Conservation (phyloP, 768 basidiomycete species). For the Neoboletus magnificus region DNA sequence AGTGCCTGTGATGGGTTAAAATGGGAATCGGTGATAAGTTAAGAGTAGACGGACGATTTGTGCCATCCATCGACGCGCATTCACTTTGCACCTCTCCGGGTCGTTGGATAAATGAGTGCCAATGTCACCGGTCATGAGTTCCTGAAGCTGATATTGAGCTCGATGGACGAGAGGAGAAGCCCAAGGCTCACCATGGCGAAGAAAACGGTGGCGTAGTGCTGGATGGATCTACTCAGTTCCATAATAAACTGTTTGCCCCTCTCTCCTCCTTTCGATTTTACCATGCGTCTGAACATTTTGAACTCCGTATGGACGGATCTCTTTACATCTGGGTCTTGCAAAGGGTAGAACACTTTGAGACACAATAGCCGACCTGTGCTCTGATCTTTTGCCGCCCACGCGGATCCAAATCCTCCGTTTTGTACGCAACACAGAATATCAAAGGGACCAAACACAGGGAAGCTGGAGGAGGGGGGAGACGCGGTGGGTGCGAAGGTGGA, state of each 20-base stretch:
- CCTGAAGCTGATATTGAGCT: constrained; percentile 25
- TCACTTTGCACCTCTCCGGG: constrained; percentile 19
- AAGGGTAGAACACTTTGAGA: constrained; percentile 33
- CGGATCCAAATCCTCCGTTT: constrained; percentile 17
- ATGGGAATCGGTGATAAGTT: neutral
- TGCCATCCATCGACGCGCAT: constrained; percentile 38
- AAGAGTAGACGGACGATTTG: constrained; percentile 33
- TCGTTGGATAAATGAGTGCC: constrained; percentile 26
- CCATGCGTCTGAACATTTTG: constrained; percentile 34
- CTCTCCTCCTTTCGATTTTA: constrained; percentile 13
- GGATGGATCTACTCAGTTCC: constrained; percentile 36
- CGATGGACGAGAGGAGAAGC: neutral
- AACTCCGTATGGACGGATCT: constrained; percentile 33
- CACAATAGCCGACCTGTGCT: constrained; percentile 36
- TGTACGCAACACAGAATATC: constrained; percentile 17
- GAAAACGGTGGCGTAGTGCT: constrained; percentile 27
- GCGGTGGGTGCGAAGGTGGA: neutral
- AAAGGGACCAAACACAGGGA: constrained; percentile 29
- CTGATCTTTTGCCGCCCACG: constrained; percentile 24
- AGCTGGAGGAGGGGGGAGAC: constrained; percentile 1
- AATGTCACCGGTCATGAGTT: constrained; percentile 40
- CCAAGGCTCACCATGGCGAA: constrained; percentile 39
- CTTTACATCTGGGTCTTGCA: constrained; percentile 6
- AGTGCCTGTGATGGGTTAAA: constrained; percentile 30
- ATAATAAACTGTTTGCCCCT: constrained; percentile 37